Base-by-base conservation (phyloP, 1,284 basidiomycete species). In the Marasmius oreades region DNA sequence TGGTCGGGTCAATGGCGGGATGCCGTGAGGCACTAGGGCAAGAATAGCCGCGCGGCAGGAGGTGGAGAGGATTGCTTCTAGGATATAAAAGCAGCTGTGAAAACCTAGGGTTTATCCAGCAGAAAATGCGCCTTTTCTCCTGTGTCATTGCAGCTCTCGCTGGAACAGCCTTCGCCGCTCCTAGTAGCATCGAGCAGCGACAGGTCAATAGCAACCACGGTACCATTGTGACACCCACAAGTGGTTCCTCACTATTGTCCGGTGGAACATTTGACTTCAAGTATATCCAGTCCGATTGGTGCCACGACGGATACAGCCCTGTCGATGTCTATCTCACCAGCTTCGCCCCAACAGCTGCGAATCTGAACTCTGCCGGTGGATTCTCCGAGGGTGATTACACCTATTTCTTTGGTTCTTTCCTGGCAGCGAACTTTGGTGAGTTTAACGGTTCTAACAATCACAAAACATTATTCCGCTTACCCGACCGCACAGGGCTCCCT, bases 251-350 rank as follows among this genome's bases (percentile, higher is more conserved):
- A 39, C 47, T 56, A 47, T 31, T 53, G 23, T 36, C 54, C 6
- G 58, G 57, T 3, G 36, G 10, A 0, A 18, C 51, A 5, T 53
- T 64, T 48, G 52, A 61, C 18, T 64, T 64, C 54, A 50, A 31
- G 12, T 64, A 62, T 55, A 31, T 42, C 36, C 60, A 63, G 37
- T 60, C 56, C 14, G 62, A 64, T 57, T 64, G 63, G 63, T 64
- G 63, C 36, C 51, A 64, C n/a, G 59, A 56, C 45, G 63, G 63
- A 33, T 64, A 64, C 57, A 59, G 47, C 22, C 51, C 59, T 7
- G 61, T 63, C 47, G 53, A 55, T 12, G 62, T 63, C 14, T 64
- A 61, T 60, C 61, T 64, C 39, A 57, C 58, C 24, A 55, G 60
- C 52, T 59, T 50, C 33, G 58, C 53, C 48, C 63, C 63, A 12